These are phyloP conservation scores for Wilcoxina mikolae DNA, from an alignment of 495 filamentous ascomycete genomes.

Conservation along the genomic window DNA sequence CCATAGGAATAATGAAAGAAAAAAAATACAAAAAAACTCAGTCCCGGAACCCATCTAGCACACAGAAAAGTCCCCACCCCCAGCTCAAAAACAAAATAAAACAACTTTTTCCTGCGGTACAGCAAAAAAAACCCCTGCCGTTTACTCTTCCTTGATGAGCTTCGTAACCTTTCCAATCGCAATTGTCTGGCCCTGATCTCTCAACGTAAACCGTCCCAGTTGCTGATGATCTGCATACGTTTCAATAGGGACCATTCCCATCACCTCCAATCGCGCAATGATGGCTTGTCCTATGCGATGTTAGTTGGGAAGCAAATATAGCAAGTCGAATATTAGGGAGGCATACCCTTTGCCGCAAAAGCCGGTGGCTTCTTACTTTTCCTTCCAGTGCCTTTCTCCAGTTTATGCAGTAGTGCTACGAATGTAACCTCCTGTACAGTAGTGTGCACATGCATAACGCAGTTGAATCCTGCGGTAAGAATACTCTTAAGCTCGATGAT, in stretches of 20 bases:
- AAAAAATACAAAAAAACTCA: too few relatives aligned
- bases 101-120: too few relatives aligned
- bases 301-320: neutral
- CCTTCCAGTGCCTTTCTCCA: constrained; percentile 88
- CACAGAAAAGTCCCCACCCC: too few relatives aligned
- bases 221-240: constrained; percentile 87
- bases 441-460: constrained; percentile 74
- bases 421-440: constrained; percentile 95
- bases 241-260: constrained; percentile 78
- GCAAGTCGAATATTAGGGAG: neutral
- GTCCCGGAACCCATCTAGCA: too few relatives aligned
- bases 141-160: constrained; percentile 43
- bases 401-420: constrained; percentile 69
- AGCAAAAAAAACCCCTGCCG: too few relatives aligned
- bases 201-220: constrained; percentile 83
- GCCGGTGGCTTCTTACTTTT: constrained; percentile 86
- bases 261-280: constrained; percentile 80
- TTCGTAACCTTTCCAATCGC: constrained; percentile 94
- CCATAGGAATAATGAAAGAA: too few relatives aligned
- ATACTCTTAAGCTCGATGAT: constrained; percentile 94
- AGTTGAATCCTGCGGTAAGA: constrained; percentile 79
- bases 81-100: too few relatives aligned
- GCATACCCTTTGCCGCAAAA: constrained; percentile 82
- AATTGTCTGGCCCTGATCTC: constrained; percentile 96
- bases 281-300: constrained; percentile 37